Conservation (phyloP, 1,284 basidiomycete species). For the Athelia psychrophila region DNA sequence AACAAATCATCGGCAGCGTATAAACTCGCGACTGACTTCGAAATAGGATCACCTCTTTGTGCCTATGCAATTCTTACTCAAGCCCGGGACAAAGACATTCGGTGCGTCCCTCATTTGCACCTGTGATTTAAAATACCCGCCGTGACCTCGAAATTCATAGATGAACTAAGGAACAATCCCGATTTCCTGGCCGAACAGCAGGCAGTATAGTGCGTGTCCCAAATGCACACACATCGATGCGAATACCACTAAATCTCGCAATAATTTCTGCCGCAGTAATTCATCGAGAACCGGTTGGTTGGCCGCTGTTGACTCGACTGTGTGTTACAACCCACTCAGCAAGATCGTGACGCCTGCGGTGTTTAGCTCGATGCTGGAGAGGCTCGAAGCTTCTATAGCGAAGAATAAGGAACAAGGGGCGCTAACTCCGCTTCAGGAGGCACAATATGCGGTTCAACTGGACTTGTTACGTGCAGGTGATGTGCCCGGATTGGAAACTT, state of each 20-base stretch:
- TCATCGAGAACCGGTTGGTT: background rate
- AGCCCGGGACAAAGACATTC: background rate
- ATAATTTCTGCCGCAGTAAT: background rate
- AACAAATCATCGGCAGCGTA: background rate
- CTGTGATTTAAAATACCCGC: too few species aligned
- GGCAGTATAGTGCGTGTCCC: background rate
- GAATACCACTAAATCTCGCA: too few species aligned
- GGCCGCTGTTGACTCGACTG: background rate
- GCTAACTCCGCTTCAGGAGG: background rate
- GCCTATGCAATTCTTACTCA: background rate
- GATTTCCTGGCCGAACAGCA: constrained; percentile 14
- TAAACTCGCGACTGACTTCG: background rate
- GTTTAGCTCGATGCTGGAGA: background rate
- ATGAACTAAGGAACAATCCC: constrained; percentile 2
- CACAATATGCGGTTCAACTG: background rate
- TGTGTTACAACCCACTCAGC: background rate
- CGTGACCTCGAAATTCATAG: too few species aligned
- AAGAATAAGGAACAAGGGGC: background rate
- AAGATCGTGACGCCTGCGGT: background rate
- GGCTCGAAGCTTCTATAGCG: background rate
- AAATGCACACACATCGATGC: background rate
- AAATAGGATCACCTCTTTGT: constrained; percentile 20
- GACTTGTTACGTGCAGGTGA: background rate
- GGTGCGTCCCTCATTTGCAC: background rate
- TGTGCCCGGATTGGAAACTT: background rate